A percentile compares a stretch with the other conserved stretches of the same genome.
Conservation (phyloP, 2,329 filamentous ascomycete species). For the Aspergillus floridensis region DNA sequence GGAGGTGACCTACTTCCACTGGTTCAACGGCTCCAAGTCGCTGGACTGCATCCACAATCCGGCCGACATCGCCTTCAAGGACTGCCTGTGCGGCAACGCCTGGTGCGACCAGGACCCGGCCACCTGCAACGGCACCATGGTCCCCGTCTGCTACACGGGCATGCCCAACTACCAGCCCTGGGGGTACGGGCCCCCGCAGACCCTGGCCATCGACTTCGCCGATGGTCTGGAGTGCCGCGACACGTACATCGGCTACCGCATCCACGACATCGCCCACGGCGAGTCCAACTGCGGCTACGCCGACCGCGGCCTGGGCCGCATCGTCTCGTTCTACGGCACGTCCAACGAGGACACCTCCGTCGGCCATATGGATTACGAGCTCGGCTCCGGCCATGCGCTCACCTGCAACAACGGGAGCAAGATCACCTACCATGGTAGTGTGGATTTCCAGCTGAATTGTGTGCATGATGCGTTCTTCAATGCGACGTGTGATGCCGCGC, state of each 20-base stretch:
- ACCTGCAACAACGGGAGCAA: conserved; percentile 26
- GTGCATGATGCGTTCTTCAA: conserved; percentile 27
- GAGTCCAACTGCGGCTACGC: conserved; percentile 29
- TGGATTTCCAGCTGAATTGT: conserved; percentile 24
- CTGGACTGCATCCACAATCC: conserved; percentile 22
- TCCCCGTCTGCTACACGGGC: conserved; percentile 27
- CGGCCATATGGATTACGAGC: conserved; percentile 24
- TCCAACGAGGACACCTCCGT: conserved; percentile 20
- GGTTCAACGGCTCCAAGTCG: conserved; percentile 19
- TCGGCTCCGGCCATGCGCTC: conserved; percentile 26
- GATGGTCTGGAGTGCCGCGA: conserved; percentile 28
- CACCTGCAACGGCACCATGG: conserved; percentile 26
- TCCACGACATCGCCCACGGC: conserved; percentile 29
- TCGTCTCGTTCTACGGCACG: conserved; percentile 28
- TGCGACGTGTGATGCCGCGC: conserved; percentile 27
- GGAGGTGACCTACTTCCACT: conserved; percentile 23
- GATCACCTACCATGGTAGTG: conserved; percentile 27
- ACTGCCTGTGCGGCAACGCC: conserved; percentile 21
- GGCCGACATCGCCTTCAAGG: conserved; percentile 22
- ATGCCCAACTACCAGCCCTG: conserved; percentile 32
- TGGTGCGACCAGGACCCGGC: conserved; percentile 26
- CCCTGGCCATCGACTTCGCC: conserved; percentile 25
- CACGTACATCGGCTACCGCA: conserved; percentile 29
- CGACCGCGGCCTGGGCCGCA: conserved; percentile 23
- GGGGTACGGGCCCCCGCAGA: conserved; percentile 28